Evolutionary conservation across 257 asterid species (phyloP), one percentile per base, ranked within the genome.

Genomic region (Cordia subcordata): DNA sequence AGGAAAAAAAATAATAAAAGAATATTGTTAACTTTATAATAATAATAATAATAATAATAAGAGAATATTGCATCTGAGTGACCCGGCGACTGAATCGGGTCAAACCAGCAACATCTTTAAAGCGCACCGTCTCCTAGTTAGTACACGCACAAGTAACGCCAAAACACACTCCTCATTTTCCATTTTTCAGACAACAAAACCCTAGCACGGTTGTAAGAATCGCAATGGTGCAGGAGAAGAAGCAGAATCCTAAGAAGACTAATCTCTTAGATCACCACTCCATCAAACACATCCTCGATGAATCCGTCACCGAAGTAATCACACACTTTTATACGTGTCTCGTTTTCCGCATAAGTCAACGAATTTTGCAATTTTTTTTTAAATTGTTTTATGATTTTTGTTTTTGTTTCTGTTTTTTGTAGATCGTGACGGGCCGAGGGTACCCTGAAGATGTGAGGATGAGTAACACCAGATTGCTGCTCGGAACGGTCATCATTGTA

Each of bases 401-500:
- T 44, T 42, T 6, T 32, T 61, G 19, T 44, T 38, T 71, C 47
- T 61, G 46, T 18, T 62, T 32, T 20, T 53, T 38, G 45, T 64
- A 93, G 99, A 83, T 93, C 81, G 99, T 89, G 77, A 85, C 85
- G 18, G 71, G 88, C 79, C 85, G 80, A 68, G 99, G 99, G 1
- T 93, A 75, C 67, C 76, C 80, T 1, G 97, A 93, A 66, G 87
- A 93, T 76, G 85, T 79, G 70, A 89, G 90, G 82, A 52, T 85
- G 88, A 93, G 96, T 65, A 93, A 89, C 77, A 19, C 82, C 22
- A 77, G 94, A 54, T 75, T 93, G 77, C 52, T 90, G 75, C 65
- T 93, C 14, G 97, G 99, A 50, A 60, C 72, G 44, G 40, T 83
- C 62, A 82, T 87, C 64, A 83, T 93, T 51, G 60, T 71, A 13